Evolutionary conservation across 805 yeast genomes (phyloP).

Genomic region (Teunomyces lycoperdinae): DNA sequence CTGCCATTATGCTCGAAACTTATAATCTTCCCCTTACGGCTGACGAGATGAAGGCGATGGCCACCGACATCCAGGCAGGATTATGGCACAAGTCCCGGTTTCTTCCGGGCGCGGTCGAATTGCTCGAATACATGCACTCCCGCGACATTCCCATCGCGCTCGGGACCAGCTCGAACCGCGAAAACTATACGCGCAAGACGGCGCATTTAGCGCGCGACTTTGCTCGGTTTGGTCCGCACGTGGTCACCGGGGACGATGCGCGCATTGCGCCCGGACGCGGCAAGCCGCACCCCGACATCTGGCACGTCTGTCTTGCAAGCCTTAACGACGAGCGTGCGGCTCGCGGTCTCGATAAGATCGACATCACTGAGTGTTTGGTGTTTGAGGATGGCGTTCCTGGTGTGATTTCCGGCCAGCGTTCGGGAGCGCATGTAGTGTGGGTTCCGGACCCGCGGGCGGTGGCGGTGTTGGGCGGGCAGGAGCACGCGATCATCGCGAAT

Average conservation of each 20-base stretch:
- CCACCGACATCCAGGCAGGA: conserved; percentile 52
- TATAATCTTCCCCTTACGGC: conserved; percentile 64
- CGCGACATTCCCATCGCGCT: conserved; percentile 75
- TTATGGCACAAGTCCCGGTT: conserved; percentile 65
- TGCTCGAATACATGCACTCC: conserved; percentile 52
- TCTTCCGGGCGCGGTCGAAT: conserved; percentile 82
- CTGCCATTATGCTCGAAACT: conserved; percentile 60
- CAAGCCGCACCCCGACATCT: conserved; percentile 91
- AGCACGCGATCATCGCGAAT: conserved; percentile 48
- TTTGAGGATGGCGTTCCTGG: conserved; percentile 98
- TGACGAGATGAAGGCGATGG: conserved; percentile 56
- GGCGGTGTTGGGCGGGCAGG: conserved; percentile 49
- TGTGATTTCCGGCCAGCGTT: conserved; percentile 75
- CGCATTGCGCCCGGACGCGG: conserved; percentile 84
- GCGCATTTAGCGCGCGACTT: conserved; percentile 63
- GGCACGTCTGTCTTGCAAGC: conserved; percentile 74
- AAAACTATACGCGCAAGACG: conserved; percentile 71
- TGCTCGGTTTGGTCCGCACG: conserved; percentile 56
- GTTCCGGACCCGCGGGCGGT: conserved; percentile 81
- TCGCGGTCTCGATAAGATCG: conserved; percentile 45
- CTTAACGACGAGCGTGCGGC: conserved; percentile 54
- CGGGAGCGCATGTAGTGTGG: conserved; percentile 90
- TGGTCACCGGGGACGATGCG: conserved; percentile 86
- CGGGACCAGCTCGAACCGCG: conserved; percentile 76
- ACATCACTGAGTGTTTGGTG: conserved; percentile 76